Conservation (phyloP, 2,329 filamentous ascomycete species). For the Cytospora leucostoma region DNA sequence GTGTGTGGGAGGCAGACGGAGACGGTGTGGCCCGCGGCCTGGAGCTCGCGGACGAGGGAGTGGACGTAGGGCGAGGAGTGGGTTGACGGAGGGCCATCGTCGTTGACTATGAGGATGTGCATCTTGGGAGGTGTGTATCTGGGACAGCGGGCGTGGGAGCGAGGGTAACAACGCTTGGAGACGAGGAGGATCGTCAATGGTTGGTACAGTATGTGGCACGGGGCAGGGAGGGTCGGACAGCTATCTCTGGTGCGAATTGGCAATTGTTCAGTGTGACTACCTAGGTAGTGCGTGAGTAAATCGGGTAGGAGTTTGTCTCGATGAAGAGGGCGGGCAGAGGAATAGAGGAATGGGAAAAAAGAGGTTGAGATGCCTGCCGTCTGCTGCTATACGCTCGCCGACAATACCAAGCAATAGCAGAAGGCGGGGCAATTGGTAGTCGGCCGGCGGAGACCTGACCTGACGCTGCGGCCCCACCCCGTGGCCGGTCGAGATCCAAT, state of each 20-base stretch:
- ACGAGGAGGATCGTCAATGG: neutral
- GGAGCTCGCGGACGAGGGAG: conserved; percentile 69
- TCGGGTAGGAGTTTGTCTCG: neutral
- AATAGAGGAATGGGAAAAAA: too few species aligned
- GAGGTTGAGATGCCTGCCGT: conserved; percentile 8
- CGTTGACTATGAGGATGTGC: conserved; percentile 72
- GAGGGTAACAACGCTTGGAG: neutral
- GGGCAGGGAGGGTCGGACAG: neutral
- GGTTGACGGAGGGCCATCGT: conserved; percentile 78
- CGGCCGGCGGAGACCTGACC: neutral
- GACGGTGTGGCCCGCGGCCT: conserved; percentile 77
- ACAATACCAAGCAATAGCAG: neutral
- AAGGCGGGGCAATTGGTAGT: conserved; percentile 10
- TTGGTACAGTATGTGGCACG: neutral
- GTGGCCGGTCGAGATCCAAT: neutral
- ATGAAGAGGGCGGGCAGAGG: neutral
- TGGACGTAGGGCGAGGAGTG: conserved; percentile 81
- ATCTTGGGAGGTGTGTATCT: conserved; percentile 40
- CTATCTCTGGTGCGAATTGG: neutral
- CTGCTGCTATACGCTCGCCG: neutral
- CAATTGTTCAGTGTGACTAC: neutral
- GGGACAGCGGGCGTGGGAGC: neutral
- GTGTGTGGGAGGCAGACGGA: conserved; percentile 89
- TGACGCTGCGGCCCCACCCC: neutral
- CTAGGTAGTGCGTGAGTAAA: neutral